Evolutionary conservation across 208 protist genomes (phyloP), one percentile per base, ranked within the genome.

Genomic region (Acanthamoeba divionensis): DNA sequence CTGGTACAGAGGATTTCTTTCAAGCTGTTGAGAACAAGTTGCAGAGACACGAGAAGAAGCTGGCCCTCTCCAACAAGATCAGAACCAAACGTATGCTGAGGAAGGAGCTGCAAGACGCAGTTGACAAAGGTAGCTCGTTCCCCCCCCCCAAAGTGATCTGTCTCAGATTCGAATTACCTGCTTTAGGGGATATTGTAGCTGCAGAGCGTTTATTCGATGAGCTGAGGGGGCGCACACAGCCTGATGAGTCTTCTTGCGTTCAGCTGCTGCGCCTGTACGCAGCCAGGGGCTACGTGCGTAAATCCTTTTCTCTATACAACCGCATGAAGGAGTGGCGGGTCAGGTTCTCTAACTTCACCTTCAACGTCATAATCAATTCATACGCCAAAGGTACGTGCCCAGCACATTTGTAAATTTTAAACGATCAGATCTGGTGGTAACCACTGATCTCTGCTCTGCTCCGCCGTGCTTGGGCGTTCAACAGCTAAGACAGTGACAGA

Each of bases 11-110:
- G n/a, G n/a, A n/a, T n/a, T n/a, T n/a, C n/a, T n/a, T n/a, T n/a
- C n/a, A n/a, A n/a, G n/a, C n/a, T n/a, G 71, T 82, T n/a, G 71
- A 82, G 26, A 52, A 31, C 45, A 82, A 82, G 26, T 3, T 82
- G 45, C 1, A 60, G 71, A 45, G 71, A 2, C 48, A 52, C 6
- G 71, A 52, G 10, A 62, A 82, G 24, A 54, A 60, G 71, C 24
- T 60, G 45, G 18, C n/a, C 47, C 29, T 63, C 48, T 29, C 7
- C 21, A 52, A 45, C 26, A 12, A 24, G 18, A 24, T 38, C 31
- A 45, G 71, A 12, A 60, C 71, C 9, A 26, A 60, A 31, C 71
- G 71, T 6, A 52, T 52, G 44, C 62, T 82, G 45, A 45, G 71
- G 15, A 18, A 10, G 18, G 71, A 82, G 29, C 29, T 82, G 38